Base-by-base conservation (phyloP, 1,284 basidiomycete species). In the Ustilago loliicola region DNA sequence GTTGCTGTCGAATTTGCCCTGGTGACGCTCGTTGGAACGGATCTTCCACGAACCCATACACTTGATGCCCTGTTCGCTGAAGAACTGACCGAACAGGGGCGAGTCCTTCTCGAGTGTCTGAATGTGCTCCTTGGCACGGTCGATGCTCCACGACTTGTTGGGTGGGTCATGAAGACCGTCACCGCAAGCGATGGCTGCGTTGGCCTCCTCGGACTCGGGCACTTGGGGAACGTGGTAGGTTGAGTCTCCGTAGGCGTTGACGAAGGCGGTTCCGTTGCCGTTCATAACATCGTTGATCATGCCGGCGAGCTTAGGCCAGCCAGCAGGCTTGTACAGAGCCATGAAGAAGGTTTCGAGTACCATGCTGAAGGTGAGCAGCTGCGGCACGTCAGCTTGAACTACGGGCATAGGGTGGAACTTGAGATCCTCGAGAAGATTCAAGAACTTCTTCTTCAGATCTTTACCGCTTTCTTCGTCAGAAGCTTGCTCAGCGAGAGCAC, bases 21-120 rank as follows among this genome's bases (percentile, higher is more conserved):
- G 62, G 58, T 74, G 70, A n/a, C 68, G 70, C 42, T 81, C 77
- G 60, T 66, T 74, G 34, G 70, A 66, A 13, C 80, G 74, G 17
- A 68, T 48, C 60, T 67, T 72, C 77, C 69, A 78, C 45, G 72
- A 67, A 3, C 64, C 67, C 6, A 73, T 42, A 61, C 73, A 72
- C 48, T 63, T 59, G 47, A 68, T 47, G 10, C 57, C 75, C 25
- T 71, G 61, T 17, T 29, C 61, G 19, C 56, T 66, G n/a, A 70
- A 79, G 38, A 80, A 51, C n/a, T 73, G 67, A 13, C 77, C 79
- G 32, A 77, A 77, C 23, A 79, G 47, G 2, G 65, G 57, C 30
- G 74, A 77, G 58, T 72, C 66, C 11, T 62, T 50, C 54, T 80
- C 73, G 27, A 77, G 63, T 2, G 53, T 34, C 11, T 47, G 34